Evolutionary conservation across 163 green algal species (phyloP), one percentile per base, ranked within the genome.

Genomic region (Scenedesmus sp.): DNA sequence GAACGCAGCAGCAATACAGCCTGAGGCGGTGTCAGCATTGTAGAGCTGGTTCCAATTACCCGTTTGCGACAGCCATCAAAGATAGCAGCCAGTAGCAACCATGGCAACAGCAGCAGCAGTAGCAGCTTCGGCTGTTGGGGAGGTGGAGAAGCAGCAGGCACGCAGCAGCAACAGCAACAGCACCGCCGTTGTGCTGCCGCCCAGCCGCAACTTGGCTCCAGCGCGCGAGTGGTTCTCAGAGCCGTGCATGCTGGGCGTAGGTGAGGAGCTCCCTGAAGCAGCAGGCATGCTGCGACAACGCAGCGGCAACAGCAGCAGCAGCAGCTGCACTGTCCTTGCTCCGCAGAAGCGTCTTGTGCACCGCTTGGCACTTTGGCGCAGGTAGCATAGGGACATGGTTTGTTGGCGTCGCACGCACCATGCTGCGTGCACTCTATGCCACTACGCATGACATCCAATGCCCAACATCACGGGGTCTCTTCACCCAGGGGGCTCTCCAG

Each of bases 211-310:
- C 81, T 33, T 89, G 37, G 68, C 24, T 20, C 88, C 88, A n/a
- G 35, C 68, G 26, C 73, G 88, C 9, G 43, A 79, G 10, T 92
- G 88, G 88, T 92, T 89, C 26, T 30, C 44, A 15, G n/a, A 89
- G 81, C 88, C 88, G 26, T 92, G 88, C 81, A 86, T 92, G 65
- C 51, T 92, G 44, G 88, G 88, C 35, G 51, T 92, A 81, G 88
- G 88, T 92, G 70, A 79, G 88, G 2, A 42, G 20, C 56, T n/a
- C 22, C n/a, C 1, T 70, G 56, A 33, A n/a, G n/a, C 56, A 70
- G 22, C 22, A 70, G 56, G 20, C 20, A n/a, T n/a, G 1, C 10
- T 20, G 12, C 20, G 10, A 33, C 78, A 4, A 6, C 3, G 78
- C 35, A 33, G 40, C 16, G 33, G 40, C 40, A 22, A 30, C 43